Evolutionary conservation across 2,329 filamentous ascomycete genomes (phyloP), one percentile per base, ranked within the genome.

Genomic region (Seiridium cupressi): DNA sequence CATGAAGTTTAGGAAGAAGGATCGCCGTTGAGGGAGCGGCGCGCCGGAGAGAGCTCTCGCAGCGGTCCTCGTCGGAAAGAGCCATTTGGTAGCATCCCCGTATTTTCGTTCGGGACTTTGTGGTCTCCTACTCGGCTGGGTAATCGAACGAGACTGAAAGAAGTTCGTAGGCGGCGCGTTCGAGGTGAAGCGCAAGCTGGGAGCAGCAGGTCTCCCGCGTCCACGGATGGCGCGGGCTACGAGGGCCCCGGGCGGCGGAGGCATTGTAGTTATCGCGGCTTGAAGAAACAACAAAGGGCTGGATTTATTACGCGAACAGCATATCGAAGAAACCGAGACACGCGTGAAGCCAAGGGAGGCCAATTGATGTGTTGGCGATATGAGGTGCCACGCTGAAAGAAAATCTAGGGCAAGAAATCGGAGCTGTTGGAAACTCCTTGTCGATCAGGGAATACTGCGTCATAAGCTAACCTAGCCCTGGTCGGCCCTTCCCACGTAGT

Each of bases 1-100:
- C 51, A 86, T 73, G 68, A 90, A 87, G 69, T 83, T 84, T 60
- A 84, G 70, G 3, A 81, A 55, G 62, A 75, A 73, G 13, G 81
- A 85, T 51, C 76, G 75, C 54, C 72, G 66, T 65, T 84, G 80
- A 5, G 81, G 81, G 3, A 84, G 74, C 13, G 83, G 80, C 66
- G 77, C 81, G 32, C 84, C 84, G 0, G 84, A 87, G 18, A 86
- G 68, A 5, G 70, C 68, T 61, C 81, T 78, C 34, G 69, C 61
- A 57, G 72, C 65, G 60, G 69, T 65, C 57, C 60, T 66, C 42
- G 67, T 38, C 8, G 65, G 66, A 62, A 63, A 68, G 26, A 63
- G 64, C 56, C 61, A 63, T 65, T 65, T 65, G 11, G 59, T 61
- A 6, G 58, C 13, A 46, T 51, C 44, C 1, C 44, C 38, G 48